Evolutionary conservation across 306 rosid genomes (phyloP), one percentile per base, ranked within the genome.

Genomic region (Lathyrus tuberosus): DNA sequence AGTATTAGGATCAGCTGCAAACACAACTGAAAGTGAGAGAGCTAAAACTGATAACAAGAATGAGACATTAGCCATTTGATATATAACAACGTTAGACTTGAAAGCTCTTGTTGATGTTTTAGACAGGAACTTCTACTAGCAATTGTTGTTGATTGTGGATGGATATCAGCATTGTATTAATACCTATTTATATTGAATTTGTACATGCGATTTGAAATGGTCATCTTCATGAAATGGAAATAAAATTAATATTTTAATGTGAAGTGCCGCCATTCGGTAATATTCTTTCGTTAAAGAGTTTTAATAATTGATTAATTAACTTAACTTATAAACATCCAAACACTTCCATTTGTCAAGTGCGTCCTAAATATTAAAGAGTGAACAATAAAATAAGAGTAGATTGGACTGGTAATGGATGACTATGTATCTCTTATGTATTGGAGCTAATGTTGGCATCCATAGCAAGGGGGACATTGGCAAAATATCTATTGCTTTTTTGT

Each of bases 51-150:
- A 17, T 4, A 83, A 9, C 69, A 79, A n/a, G 12, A 72, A 6
- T 10, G 53, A 38, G 72, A 40, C 8, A 72, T 62, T 79, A 17
- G 77, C 82, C 86, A 83, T 83, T 72, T 62, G 69, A 76, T 20
- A 20, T 20, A 20, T 20, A 18, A 48, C 31, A 65, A 33, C 14
- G 9, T 52, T 17, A 68, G 49, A 41, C 13, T 12, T 52, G 46
- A 38, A 71, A 28, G 68, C 48, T 26, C 17, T 15, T 16, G 59
- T 9, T 51, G 67, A 53, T 1, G 44, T 44, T 41, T 56, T 47
- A 14, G 26, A 9, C 6, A 5, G 16, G 41, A 18, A 33, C 20
- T 38, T 48, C n/a, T 60, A 44, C 5, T 15, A 14, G 42, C 22
- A 30, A 2, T 35, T 61, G 40, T 65, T 44, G 70, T n/a, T 24